Evolutionary conservation across 73 alveolate species (phyloP), one percentile per base, ranked within the genome.

Genomic region (Paramecium tetraurelia): DNA sequence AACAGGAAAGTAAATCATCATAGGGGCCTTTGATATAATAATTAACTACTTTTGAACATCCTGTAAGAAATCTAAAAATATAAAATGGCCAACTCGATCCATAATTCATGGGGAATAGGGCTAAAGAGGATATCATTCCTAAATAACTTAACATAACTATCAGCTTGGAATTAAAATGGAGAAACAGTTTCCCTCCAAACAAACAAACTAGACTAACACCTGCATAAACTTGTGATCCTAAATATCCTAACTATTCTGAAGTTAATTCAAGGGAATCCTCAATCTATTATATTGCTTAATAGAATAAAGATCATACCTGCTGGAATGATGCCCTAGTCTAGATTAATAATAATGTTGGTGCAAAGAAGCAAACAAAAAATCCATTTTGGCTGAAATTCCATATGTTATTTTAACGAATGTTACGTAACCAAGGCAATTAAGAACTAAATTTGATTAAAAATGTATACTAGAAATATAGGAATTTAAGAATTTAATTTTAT

Each of bases 321-420:
- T 16, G 98, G 98, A 29, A 97, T 89, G 43, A 93, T 95, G 3
- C 99, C 99, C 50, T 96, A 98, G 85, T 97, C 99, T 44, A 97
- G 84, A 92, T 97, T 95, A n/a, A 95, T 92, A 70, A 97, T 70
- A n/a, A 96, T 68, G 92, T 97, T 96, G 6, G 96, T 89, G 43
- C 46, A 3, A 12, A 80, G 41, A 12, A 80, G 36, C 46, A 80
- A 43, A 18, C 87, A 69, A 86, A 87, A 59, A 85, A 92, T 80
- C 90, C 90, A 80, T n/a, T 14, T 48, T 21, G 48, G 57, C 18
- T 24, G 43, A 46, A 24, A 16, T 72, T 72, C 86, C 86, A 72
- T 72, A 35, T 53, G 9, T 53, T 53, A 53, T 53, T 18, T 53
- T 7, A 53, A 16, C 69, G 5, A 53, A 18, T 53, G 31, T 53